phyloP scores from a whole-genome alignment of 306 rosid genomes.

The Begonia peltatifolia region DNA sequence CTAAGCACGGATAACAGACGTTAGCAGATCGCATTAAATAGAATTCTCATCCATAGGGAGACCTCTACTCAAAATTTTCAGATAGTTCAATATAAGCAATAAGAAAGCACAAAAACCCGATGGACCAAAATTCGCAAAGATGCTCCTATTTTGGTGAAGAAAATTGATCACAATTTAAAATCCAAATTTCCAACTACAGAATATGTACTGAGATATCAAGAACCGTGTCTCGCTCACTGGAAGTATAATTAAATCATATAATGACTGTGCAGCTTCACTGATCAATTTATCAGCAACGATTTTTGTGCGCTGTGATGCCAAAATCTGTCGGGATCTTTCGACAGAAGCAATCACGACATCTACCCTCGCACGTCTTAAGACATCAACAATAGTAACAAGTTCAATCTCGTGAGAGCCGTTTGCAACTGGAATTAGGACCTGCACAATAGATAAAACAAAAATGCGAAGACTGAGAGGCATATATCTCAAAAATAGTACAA shows the following conservation, averaged over 20 bases:
- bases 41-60: too few species aligned
- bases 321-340: constrained; percentile 48
- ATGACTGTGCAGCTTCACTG: constrained; percentile 49
- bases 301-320: constrained; percentile 59
- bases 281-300: constrained; percentile 68
- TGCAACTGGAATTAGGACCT: constrained; percentile 89
- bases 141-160: too few species aligned
- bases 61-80: too few species aligned
- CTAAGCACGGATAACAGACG: background rate
- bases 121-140: too few species aligned
- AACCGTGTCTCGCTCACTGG: constrained; percentile 38
- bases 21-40: background rate
- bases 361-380: constrained; percentile 81
- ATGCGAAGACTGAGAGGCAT: too few species aligned
- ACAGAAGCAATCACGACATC: constrained; percentile 76
- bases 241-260: constrained; percentile 73
- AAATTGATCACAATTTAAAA: too few species aligned
- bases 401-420: constrained; percentile 88
- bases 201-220: constrained; percentile 2
- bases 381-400: constrained; percentile 65
- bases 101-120: too few species aligned
- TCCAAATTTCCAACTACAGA: too few species aligned
- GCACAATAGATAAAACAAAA: background rate
- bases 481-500: too few species aligned
- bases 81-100: too few species aligned